Conservation (phyloP, 805 yeast species). For the Suhomyces xylopsoci region DNA sequence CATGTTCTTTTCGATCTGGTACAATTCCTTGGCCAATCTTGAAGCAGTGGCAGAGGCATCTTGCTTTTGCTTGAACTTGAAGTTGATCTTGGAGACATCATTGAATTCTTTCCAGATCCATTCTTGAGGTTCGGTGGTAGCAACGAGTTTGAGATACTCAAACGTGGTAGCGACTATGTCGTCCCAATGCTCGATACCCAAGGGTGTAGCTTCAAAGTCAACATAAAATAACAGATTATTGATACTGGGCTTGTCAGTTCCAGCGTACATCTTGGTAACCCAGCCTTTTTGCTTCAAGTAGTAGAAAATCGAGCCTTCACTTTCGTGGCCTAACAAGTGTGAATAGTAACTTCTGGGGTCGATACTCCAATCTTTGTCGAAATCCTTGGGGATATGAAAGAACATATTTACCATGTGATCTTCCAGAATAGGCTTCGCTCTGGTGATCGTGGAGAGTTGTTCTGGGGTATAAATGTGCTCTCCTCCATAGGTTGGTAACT, state of each 20-base stretch:
- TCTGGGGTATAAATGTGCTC: constrained; percentile 47
- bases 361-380: constrained; percentile 54
- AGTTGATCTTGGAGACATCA: constrained; percentile 63
- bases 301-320: constrained; percentile 76
- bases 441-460: constrained; percentile 52
- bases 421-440: constrained; percentile 83
- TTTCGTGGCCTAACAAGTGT: constrained; percentile 91
- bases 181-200: constrained; percentile 64
- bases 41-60: constrained; percentile 74
- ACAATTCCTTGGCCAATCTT: constrained; percentile 57
- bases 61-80: constrained; percentile 77
- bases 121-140: constrained; percentile 56
- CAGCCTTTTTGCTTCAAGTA: constrained; percentile 66
- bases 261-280: constrained; percentile 78
- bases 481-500: constrained; percentile 42
- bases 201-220: constrained; percentile 70
- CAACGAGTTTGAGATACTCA: constrained; percentile 67
- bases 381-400: constrained; percentile 76
- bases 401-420: constrained; percentile 60
- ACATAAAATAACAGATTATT: constrained; percentile 68
- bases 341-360: constrained; percentile 70
- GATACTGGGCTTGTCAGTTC: constrained; percentile 60
- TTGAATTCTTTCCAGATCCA: constrained; percentile 80
- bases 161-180: constrained; percentile 59
- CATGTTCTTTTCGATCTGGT: constrained; percentile 43